Evolutionary conservation across 2,329 filamentous ascomycete species (phyloP).

Genomic region (Trichoderma semiorbis): DNA sequence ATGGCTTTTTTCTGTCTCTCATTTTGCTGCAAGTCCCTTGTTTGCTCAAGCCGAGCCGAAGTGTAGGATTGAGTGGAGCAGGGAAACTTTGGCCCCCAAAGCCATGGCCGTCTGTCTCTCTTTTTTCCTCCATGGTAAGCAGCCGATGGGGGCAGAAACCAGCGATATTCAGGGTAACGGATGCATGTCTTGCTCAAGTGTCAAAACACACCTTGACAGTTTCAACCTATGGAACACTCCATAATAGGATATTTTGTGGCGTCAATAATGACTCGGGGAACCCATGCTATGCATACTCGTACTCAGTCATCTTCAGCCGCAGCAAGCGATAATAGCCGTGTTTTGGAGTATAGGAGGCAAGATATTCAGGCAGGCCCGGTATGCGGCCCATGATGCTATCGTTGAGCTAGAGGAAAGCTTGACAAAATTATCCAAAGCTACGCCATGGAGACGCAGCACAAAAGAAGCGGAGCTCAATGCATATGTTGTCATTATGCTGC

Average conservation of each 20-base stretch:
- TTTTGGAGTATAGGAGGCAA: not conserved
- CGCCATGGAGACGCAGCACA: not conserved
- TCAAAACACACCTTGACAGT: not conserved
- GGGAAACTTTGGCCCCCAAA: not conserved
- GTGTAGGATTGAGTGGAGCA: not conserved
- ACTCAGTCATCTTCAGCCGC: not conserved
- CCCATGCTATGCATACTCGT: not conserved
- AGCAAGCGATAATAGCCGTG: not conserved
- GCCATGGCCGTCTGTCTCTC: not conserved
- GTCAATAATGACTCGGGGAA: not conserved
- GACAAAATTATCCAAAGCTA: not conserved
- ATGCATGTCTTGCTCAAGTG: not conserved
- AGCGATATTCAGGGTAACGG: not conserved
- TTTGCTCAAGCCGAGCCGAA: slow-evolving; percentile 5
- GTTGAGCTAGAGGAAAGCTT: not conserved
- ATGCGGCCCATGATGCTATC: not conserved
- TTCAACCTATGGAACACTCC: not conserved
- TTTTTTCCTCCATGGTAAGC: not conserved
- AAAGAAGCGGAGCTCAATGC: not conserved
- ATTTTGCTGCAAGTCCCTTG: not conserved
- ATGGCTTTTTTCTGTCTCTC: not conserved
- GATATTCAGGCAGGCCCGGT: not conserved
- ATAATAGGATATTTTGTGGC: not conserved
- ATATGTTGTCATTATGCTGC: not conserved
- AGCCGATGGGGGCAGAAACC: not conserved